Evolutionary conservation across 192 early-diverging fungal species (phyloP), one percentile per base, ranked within the genome.

Genomic region (Backusella macrospora): DNA sequence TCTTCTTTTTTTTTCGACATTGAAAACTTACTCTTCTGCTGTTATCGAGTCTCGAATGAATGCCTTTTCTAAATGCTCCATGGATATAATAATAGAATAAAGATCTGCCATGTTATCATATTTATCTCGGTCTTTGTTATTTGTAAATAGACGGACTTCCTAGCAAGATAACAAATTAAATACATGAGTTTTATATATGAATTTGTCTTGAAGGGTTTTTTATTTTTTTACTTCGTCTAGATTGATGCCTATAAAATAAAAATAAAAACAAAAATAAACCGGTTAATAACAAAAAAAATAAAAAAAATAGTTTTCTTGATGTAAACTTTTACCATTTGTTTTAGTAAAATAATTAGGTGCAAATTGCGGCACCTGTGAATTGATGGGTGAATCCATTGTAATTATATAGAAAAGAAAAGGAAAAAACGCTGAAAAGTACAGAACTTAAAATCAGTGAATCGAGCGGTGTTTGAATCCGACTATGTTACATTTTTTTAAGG

Each of bases 41-140:
- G 92, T 85, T 16, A 97, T 88, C 9, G 92, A 90, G 81, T 96
- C 95, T 29, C 93, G 85, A 42, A 97, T 94, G 76, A 96, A 99
- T 2, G 96, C 94, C 68, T 93, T 88, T 74, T 99, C 98, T 16
- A 99, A 80, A 65, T 95, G 92, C 74, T 99, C 96, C 48, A 95
- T 91, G 15, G 92, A 89, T 29, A 97, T 87, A 14, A 99, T 89
- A 62, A 99, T 97, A 16, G 92, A 87, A 83, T 95, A 99, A 0
- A 99, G 81, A 65, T 97, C 95, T 5, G 96, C 96, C 86, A 94
- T 87, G 78, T 94, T 94, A 66, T 99, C 96, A 82, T 92, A 94
- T 68, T 88, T 88, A 76, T 98, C 96, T 75, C 96, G 87, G 42
- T 99, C 96, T 46, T 89, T 86, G 39, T 90, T 92, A 66, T 87